Percentiles rank a stretch among this genome's conserved stretches.
Evolutionary conservation across 805 yeast species (phyloP).

Genomic region (Kodamaea laetipori): DNA sequence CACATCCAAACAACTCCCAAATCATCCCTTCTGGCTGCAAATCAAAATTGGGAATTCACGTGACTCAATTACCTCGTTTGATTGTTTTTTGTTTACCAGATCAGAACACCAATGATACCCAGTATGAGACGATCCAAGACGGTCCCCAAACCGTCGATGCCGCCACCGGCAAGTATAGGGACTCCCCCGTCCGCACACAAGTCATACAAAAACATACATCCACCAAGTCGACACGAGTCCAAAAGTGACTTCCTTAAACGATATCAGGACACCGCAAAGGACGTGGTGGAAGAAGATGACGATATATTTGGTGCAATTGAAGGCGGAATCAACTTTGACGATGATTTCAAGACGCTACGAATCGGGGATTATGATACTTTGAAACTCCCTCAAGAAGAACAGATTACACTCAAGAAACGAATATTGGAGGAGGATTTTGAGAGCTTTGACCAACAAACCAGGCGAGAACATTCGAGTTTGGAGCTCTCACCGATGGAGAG

Average conservation of each 20-base stretch:
- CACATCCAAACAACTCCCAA: neutral
- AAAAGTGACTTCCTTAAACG: slow-evolving; percentile 25
- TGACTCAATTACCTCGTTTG: neutral
- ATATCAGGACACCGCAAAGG: slow-evolving; percentile 20
- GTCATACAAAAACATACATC: too few relatives aligned
- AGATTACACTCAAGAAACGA: slow-evolving; percentile 1
- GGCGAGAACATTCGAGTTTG: slow-evolving; percentile 3
- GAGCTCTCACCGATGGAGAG: slow-evolving; percentile 24
- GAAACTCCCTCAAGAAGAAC: slow-evolving; percentile 5
- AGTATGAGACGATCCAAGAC: slow-evolving; percentile 4
- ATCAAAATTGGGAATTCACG: slow-evolving; percentile 2
- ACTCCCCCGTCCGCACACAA: neutral
- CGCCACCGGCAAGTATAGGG: neutral
- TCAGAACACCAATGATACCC: slow-evolving; percentile 2
- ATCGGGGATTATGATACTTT: slow-evolving; percentile 17
- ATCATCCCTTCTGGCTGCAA: neutral
- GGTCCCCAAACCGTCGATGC: slow-evolving; percentile 1
- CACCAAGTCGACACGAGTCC: slow-evolving; percentile 9
- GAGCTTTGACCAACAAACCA: slow-evolving; percentile 9
- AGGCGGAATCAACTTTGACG: slow-evolving; percentile 24
- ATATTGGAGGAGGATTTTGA: slow-evolving; percentile 11
- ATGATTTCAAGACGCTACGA: slow-evolving; percentile 30
- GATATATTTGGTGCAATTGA: slow-evolving; percentile 31
- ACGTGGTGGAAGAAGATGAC: slow-evolving; percentile 15
- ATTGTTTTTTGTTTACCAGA: slow-evolving; percentile 2